Evolutionary conservation across 2,329 filamentous ascomycete genomes (phyloP).

Genomic region (Fusarium sp.): DNA sequence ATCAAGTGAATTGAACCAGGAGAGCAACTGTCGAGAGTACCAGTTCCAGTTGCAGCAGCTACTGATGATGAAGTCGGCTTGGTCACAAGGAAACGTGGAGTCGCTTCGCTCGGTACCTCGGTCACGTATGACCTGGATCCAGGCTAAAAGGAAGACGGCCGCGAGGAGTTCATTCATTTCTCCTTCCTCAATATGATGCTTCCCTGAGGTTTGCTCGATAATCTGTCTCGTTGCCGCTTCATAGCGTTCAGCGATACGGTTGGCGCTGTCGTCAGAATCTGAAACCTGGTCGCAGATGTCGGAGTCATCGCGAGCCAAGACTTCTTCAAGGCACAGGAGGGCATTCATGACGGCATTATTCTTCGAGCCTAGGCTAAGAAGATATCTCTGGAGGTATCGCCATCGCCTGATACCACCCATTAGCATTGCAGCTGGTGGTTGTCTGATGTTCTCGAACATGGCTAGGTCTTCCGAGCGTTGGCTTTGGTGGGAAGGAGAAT

Average conservation of each 20-base stretch:
- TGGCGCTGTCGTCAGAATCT: background rate
- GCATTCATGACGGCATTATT: conserved; percentile 7
- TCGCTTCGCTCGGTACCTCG: background rate
- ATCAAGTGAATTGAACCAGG: conserved; percentile 20
- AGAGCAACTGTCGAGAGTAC: conserved; percentile 15
- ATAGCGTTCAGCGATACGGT: conserved; percentile 3
- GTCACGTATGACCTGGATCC: conserved; percentile 17
- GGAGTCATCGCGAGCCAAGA: background rate
- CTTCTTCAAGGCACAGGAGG: conserved; percentile 11
- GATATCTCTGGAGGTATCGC: conserved; percentile 10
- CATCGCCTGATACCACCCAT: conserved; percentile 14
- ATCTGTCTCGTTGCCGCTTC: background rate
- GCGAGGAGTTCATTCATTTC: conserved; percentile 13
- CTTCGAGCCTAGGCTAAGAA: conserved; percentile 4
- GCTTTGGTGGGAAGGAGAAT: background rate
- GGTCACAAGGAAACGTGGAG: conserved; percentile 2
- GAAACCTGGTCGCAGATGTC: background rate
- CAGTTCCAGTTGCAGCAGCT: conserved; percentile 12
- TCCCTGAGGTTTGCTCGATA: background rate
- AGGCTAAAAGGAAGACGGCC: conserved; percentile 9
- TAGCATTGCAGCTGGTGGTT: conserved; percentile 17
- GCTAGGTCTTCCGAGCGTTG: background rate
- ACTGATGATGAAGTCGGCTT: conserved; percentile 8
- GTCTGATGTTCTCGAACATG: conserved; percentile 10
- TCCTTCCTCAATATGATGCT: background rate